phyloP scores from a whole-genome alignment of 169 alveolate species.

The Amoebophrya sp. region DNA sequence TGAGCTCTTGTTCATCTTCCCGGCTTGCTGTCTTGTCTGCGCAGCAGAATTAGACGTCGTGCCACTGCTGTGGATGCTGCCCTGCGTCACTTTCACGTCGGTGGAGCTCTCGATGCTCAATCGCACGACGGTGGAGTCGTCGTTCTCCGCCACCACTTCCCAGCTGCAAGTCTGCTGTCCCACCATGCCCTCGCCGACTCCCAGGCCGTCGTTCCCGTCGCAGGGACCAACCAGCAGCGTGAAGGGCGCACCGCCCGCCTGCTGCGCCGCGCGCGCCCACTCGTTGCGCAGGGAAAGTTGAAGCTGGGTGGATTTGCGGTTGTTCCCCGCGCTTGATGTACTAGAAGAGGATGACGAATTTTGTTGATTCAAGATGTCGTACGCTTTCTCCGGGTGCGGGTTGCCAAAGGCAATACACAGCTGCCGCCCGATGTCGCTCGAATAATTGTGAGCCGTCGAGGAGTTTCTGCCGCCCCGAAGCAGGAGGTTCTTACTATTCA shows the following conservation, averaged over 20 bases:
- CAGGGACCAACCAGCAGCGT: constrained; percentile 17
- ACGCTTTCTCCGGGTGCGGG: constrained; percentile 15
- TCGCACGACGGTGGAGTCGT: background rate
- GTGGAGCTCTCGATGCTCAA: background rate
- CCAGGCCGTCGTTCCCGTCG: background rate
- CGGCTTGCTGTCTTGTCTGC: too few species aligned
- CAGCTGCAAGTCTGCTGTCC: background rate
- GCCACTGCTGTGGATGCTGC: background rate
- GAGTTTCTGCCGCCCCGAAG: too few species aligned
- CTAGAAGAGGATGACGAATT: background rate
- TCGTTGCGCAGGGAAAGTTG: background rate
- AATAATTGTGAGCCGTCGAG: too few species aligned
- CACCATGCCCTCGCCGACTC: background rate
- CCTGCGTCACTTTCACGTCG: background rate
- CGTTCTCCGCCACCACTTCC: background rate
- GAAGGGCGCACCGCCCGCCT: background rate
- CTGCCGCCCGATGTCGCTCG: background rate
- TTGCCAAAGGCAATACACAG: background rate
- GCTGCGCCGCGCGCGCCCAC: constrained; percentile 21
- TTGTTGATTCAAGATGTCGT: background rate
- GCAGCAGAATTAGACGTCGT: too few species aligned
- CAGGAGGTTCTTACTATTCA: too few species aligned
- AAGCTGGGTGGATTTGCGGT: background rate
- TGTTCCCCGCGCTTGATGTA: background rate
- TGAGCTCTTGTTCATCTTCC: too few species aligned